Evolutionary conservation across 1,139 yeast species (phyloP), one percentile per base, ranked within the genome.

Genomic region (Debaryomyces singareniensis): DNA sequence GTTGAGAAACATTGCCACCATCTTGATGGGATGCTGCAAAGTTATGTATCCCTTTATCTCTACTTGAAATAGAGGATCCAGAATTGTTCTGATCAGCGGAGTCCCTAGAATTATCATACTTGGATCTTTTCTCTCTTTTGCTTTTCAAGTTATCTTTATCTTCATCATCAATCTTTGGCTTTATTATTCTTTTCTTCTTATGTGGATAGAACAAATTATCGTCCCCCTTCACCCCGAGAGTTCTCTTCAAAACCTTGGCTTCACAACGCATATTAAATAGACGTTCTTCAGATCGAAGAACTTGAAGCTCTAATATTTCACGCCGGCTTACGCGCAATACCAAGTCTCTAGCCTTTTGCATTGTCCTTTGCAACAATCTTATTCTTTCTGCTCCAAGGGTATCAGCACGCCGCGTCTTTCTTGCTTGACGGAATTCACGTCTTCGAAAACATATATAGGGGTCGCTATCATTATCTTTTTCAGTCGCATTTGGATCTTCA

Each of bases 381-480:
- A 91, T 66, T 42, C 91, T 75, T 53, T 89, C 96, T 5, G 91
- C 83, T 41, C 94, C 87, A 42, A 86, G 81, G 22, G 84, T 75
- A 58, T 93, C 99, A 0, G 96, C 86, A 42, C 97, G 75, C 53
- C 99, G 76, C 0, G 99, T 93, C 54, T 91, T 91, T 54, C 99
- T 80, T 24, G 94, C 94, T 52, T 85, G 96, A 41, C 98, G 77
- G 43, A 87, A 81, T 49, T 89, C 98, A 55, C 99, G 82, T 46
- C 96, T 78, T 49, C 99, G 75, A 63, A 93, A 91, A 61, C 96
- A 86, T 27, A 87, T 81, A 55, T 93, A 91, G 1, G 99, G 97
- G 55, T 91, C 97, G 37, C 74, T 76, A 48, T 91, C 98, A 43
- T 75, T 75, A 47, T 89, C 96, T 45, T 84, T 84, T 41, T 87